Evolutionary conservation across 2,329 filamentous ascomycete species (phyloP).

Genomic region (Fusarium concolor): DNA sequence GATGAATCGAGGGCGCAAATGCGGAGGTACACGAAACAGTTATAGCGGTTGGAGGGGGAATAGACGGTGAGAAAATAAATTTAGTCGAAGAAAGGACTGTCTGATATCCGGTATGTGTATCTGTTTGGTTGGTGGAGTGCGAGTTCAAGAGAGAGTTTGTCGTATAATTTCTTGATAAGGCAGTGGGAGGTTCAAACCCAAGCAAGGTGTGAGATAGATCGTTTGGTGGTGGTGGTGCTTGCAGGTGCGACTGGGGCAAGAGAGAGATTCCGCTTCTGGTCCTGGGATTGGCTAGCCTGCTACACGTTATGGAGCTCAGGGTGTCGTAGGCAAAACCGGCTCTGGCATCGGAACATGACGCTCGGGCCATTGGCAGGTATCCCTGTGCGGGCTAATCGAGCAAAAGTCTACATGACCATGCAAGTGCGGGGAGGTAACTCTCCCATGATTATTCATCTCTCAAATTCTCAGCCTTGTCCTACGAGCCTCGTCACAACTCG

Average conservation of each 20-base stretch:
- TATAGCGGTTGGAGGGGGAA: conserved; percentile 7
- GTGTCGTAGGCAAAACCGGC: conserved; percentile 38
- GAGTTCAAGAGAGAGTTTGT: neutral
- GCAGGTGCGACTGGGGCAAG: conserved; percentile 38
- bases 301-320: conserved; percentile 23
- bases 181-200: conserved; percentile 35
- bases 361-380: conserved; percentile 37
- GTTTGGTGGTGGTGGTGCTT: conserved; percentile 38
- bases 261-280: conserved; percentile 32
- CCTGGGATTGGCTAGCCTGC: conserved; percentile 33
- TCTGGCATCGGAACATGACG: conserved; percentile 32
- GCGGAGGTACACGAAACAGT: conserved; percentile 28
- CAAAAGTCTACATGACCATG: conserved; percentile 27
- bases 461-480: conserved; percentile 34
- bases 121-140: neutral
- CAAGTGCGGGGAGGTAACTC: conserved; percentile 42
- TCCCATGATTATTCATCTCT: conserved; percentile 4
- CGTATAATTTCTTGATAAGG: conserved; percentile 16
- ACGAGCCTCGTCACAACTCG: conserved; percentile 29
- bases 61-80: neutral
- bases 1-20: conserved; percentile 39
- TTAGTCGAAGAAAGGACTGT: conserved; percentile 4
- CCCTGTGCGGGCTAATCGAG: conserved; percentile 22
- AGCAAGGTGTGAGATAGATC: conserved; percentile 28
- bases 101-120: neutral